phyloP scores from a whole-genome alignment of 2,329 filamentous ascomycete genomes.

The Aspergillus bombycis region DNA sequence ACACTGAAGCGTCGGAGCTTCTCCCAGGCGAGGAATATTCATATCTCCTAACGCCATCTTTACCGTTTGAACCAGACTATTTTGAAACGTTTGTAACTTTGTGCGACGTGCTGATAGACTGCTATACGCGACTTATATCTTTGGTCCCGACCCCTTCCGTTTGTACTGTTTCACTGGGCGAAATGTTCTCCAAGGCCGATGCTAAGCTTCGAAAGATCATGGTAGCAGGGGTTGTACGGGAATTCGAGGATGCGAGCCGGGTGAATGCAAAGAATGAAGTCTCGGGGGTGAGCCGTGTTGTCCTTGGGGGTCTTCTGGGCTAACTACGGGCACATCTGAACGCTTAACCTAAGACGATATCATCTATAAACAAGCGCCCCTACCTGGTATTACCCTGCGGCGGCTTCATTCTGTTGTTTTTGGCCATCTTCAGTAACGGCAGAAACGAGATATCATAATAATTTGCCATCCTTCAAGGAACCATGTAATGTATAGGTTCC shows the following conservation, averaged over 20 bases:
- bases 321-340: constrained; percentile 14
- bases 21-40: constrained; percentile 84
- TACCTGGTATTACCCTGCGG: neutral
- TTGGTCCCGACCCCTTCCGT: constrained; percentile 75
- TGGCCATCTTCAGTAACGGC: neutral
- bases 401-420: neutral
- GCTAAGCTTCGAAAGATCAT: constrained; percentile 84
- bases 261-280: constrained; percentile 78
- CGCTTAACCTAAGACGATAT: neutral
- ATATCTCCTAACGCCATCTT: constrained; percentile 82
- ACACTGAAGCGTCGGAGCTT: constrained; percentile 62
- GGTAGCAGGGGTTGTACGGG: constrained; percentile 80
- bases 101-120: constrained; percentile 93
- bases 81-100: constrained; percentile 95
- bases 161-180: constrained; percentile 71
- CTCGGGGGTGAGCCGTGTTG: constrained; percentile 82
- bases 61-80: constrained; percentile 97
- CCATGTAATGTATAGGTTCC: neutral
- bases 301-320: constrained; percentile 80
- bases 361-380: neutral
- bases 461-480: neutral
- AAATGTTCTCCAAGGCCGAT: constrained; percentile 90
- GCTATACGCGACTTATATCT: constrained; percentile 76
- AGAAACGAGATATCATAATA: neutral
- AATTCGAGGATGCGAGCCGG: constrained; percentile 88